Base-by-base conservation (phyloP, 345 rosid species). In the Raphanus raphanistrum region DNA sequence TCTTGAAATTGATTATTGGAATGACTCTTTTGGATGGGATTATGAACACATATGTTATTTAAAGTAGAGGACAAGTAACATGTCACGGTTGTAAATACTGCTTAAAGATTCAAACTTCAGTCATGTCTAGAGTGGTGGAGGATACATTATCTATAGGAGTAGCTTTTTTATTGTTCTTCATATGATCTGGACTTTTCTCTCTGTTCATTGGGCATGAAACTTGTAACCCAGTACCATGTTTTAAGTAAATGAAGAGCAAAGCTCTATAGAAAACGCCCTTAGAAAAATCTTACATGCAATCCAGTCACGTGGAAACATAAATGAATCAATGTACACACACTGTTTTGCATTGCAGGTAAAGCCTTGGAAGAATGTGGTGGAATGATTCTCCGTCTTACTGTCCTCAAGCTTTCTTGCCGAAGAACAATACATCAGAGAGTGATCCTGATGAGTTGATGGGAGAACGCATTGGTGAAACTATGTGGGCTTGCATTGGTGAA, bases 401-500 rank as follows among this genome's bases (percentile, higher is more conserved):
- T 29, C 57, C 73, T 74, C 31, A 67, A 62, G 10, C 36, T 38
- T 74, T 74, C 36, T 79, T 79, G 26, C 76, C 71, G 33, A 74
- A 70, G 68, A 80, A 74, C 62, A 63, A 70, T 70, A 80, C 76
- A 63, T 74, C 82, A 29, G 82, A 74, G 62, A 74, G 76, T 63
- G 79, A 79, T 54, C 79, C 79, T 29, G 76, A 43, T 38, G 76
- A 27, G 71, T 63, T 64, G 55, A 80, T 80, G 52, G 82, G 82
- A 69, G 79, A 80, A 55, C 82, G 82, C 4, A 80, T 25, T 1
- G 76, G 82, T 55, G 82, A 74, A 31, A 80, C 79, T 74, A 80
- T 80, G 63, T 70, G 72, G 31, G 72, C 10, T 31, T 69, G 60
- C 11, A 74, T 68, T 74, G 75, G 81, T 45, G 82, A 79, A 61